These are phyloP conservation scores for Podaxis rugospora DNA, from an alignment of 768 basidiomycete species.

Conservation along the genomic window DNA sequence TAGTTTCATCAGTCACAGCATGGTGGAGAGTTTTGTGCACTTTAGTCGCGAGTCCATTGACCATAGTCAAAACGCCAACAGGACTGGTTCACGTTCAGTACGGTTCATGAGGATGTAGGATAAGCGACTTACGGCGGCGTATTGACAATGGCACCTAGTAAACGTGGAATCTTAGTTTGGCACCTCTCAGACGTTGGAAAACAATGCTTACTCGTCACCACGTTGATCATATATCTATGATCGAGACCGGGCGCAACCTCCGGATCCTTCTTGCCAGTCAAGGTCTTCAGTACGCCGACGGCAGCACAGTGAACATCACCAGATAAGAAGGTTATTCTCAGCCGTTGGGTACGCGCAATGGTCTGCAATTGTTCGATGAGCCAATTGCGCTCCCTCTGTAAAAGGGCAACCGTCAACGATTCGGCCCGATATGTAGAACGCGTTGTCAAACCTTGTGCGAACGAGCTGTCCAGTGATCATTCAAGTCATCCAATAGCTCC, in stretches of 20 bases:
- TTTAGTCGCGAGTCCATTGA: slow-evolving; percentile 75
- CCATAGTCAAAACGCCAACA: slow-evolving; percentile 68
- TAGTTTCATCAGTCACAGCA: slow-evolving; percentile 79
- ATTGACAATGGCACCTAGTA: slow-evolving; percentile 85
- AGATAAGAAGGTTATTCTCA: slow-evolving; percentile 81
- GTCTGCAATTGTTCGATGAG: slow-evolving; percentile 76
- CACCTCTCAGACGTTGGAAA: background rate
- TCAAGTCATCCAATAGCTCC: slow-evolving; percentile 91
- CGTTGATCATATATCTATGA: slow-evolving; percentile 86
- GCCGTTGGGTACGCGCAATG: slow-evolving; percentile 54
- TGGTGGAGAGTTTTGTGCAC: slow-evolving; percentile 84
- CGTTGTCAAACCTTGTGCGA: slow-evolving; percentile 56
- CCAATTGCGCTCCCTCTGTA: slow-evolving; percentile 86
- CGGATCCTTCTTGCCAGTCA: slow-evolving; percentile 43
- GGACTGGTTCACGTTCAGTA: slow-evolving; percentile 46
- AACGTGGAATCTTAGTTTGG: background rate
- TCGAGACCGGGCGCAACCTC: slow-evolving; percentile 56
- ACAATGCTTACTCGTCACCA: slow-evolving; percentile 62
- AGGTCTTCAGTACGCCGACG: slow-evolving; percentile 73
- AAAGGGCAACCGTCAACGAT: slow-evolving; percentile 2
- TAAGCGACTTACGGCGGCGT: slow-evolving; percentile 67
- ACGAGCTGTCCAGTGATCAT: slow-evolving; percentile 90
- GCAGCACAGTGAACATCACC: slow-evolving; percentile 95
- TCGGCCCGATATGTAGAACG: background rate
- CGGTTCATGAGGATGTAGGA: background rate